Conservation (phyloP, 352 stramenopile genomes). For the Albugo laibachii region DNA sequence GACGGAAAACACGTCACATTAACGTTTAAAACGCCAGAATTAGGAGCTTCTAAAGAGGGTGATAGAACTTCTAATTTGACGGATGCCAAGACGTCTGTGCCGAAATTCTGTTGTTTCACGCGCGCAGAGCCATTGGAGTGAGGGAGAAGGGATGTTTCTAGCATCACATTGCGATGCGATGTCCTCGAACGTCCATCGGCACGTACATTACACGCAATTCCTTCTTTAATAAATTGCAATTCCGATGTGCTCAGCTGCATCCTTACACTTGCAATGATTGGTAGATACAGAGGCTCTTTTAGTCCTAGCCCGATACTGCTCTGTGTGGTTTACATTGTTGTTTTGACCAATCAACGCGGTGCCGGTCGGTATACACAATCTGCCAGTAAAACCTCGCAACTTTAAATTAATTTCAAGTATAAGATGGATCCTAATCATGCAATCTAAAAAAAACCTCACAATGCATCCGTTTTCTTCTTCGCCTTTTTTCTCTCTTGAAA, state of each 20-base stretch:
- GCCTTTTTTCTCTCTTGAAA: too few species aligned
- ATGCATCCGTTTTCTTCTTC: too few species aligned
- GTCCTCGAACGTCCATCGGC: constrained; percentile 42
- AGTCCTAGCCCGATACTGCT: too few species aligned
- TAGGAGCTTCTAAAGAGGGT: constrained; percentile 21
- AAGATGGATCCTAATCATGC: too few species aligned
- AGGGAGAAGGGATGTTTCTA: constrained; percentile 49
- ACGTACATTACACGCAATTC: constrained; percentile 46
- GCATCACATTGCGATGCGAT: constrained; percentile 29
- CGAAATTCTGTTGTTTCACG: constrained; percentile 20
- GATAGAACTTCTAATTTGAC: constrained; percentile 55
- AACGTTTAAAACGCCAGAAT: constrained; percentile 28
- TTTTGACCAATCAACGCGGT: too few species aligned
- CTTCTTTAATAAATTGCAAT: constrained; percentile 48
- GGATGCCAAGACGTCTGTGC: constrained; percentile 54
- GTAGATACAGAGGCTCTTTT: too few species aligned
- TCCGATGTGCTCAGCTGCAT: constrained; percentile 59
- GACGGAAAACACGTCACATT: constrained; percentile 45
- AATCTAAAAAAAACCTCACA: too few species aligned
- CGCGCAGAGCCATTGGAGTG: constrained; percentile 65
- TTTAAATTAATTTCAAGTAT: too few species aligned
- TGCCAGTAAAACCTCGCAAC: too few species aligned
- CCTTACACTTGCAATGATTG: constrained; percentile 13
- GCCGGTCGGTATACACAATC: too few species aligned
- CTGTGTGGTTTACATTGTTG: too few species aligned